phyloP scores from a whole-genome alignment of 179 eudicot genomes.

The Dionaea muscipula region DNA sequence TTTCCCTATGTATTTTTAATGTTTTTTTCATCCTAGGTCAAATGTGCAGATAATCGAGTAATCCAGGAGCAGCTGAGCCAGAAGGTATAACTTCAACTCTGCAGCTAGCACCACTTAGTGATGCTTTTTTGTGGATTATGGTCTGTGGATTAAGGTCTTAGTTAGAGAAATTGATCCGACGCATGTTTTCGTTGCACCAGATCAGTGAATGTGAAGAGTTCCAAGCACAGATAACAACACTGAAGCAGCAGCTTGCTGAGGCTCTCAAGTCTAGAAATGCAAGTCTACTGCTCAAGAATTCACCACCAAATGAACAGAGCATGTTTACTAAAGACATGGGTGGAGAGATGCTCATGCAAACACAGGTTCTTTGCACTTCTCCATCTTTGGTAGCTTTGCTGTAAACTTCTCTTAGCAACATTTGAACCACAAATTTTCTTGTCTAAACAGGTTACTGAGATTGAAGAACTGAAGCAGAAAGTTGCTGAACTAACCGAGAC shows the following conservation, averaged over 20 bases:
- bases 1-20: not conserved
- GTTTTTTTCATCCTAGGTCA: slow-evolving; percentile 38
- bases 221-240: slow-evolving; percentile 46
- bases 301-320: slow-evolving; percentile 25
- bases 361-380: slow-evolving; percentile 43
- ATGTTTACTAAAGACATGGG: slow-evolving; percentile 24
- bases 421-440: not conserved
- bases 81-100: slow-evolving; percentile 41
- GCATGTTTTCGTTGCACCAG: slow-evolving; percentile 24
- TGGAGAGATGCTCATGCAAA: slow-evolving; percentile 35
- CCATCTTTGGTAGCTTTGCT: not conserved
- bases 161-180: not conserved
- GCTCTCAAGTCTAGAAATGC: slow-evolving; percentile 31
- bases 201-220: slow-evolving; percentile 63
- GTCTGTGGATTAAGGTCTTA: no score
- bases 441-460: slow-evolving; percentile 42
- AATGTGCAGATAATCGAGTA: slow-evolving; percentile 83
- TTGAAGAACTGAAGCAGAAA: slow-evolving; percentile 57
- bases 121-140: no score
- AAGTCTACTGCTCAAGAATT: slow-evolving; percentile 18
- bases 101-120: not conserved
- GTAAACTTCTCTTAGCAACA: not conserved
- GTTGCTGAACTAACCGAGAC: slow-evolving; percentile 39
- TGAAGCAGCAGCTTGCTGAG: slow-evolving; percentile 64
- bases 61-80: slow-evolving; percentile 91